Base-by-base conservation (phyloP, 208 protist genomes). In the Leishmania guyanensis region DNA sequence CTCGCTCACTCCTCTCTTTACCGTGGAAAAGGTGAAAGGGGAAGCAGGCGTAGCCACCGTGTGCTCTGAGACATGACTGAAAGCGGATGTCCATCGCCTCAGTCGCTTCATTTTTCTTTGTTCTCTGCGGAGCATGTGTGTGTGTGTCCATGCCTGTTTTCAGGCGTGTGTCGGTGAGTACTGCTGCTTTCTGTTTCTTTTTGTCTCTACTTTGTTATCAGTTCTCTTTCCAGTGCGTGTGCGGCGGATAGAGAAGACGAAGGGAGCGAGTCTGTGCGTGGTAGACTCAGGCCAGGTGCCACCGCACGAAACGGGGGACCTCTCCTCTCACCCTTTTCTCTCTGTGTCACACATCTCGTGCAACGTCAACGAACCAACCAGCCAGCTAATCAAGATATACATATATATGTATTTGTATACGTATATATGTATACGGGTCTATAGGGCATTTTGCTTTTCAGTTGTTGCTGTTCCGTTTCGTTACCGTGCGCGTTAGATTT, bases 1-100 rank as follows among this genome's bases (percentile, higher is more conserved):
- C 0, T 71, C 84, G 8, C 87, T 92, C 26, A 62, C 76, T 17
- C 89, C 91, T 20, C 62, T 94, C 8, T 80, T 94, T 58, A 82
- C 84, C 22, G 82, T 87, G 12, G 75, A 78, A 4, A 48, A 78
- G n/a, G 50, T 36, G 33, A 53, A 58, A 78, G 22, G 33, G 16
- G 33, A 43, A n/a, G 46, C 43, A 33, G 68, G 5, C 9, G 22
- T 3, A 3, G 20, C 8, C 53, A 29, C 43, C 68, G 68, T 48
- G 43, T 29, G 17, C 39, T 72, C 22, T 39, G 43, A 33, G 43
- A 26, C 68, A 51, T 51, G 43, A 51, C 0, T 53, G 5, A 48
- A 39, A 16, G 4, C 36, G 36, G 36, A 43, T n/a, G 22, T 29
- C 1, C 68, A 17, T 5, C 36, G 1, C 22, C 10, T 16, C 43